Conservation (phyloP, 768 basidiomycete genomes). For the Fibroporia radiculosa region DNA sequence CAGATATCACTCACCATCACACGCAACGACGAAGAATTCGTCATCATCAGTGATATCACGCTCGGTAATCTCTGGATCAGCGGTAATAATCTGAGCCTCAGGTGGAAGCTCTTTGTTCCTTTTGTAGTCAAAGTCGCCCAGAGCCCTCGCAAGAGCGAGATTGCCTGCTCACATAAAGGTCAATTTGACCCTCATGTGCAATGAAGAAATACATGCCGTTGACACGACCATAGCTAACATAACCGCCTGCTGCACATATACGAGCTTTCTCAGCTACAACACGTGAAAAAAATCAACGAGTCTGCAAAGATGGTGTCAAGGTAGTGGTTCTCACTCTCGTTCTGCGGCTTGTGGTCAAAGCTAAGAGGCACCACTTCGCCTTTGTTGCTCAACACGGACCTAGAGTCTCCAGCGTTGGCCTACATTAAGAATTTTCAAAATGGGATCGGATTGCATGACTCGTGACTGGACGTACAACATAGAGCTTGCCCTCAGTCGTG, state of each 20-base stretch:
- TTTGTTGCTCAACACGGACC: slow-evolving; percentile 78
- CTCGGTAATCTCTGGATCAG: slow-evolving; percentile 82
- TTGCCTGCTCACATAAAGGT: slow-evolving; percentile 52
- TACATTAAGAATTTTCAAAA: slow-evolving; percentile 23
- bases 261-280: slow-evolving; percentile 71
- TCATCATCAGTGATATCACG: slow-evolving; percentile 85
- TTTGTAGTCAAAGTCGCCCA: slow-evolving; percentile 99
- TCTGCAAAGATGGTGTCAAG: slow-evolving; percentile 2
- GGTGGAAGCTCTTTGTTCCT: slow-evolving; percentile 76
- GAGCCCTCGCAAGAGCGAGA: slow-evolving; percentile 86
- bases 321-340: slow-evolving; percentile 48
- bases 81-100: slow-evolving; percentile 91
- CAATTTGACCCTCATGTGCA: neutral
- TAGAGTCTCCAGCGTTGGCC: slow-evolving; percentile 98
- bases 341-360: slow-evolving; percentile 93
- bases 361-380: slow-evolving; percentile 87
- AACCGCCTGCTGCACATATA: slow-evolving; percentile 88
- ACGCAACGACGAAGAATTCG: slow-evolving; percentile 94
- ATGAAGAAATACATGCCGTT: slow-evolving; percentile 52
- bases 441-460: neutral
- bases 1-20: slow-evolving; percentile 64
- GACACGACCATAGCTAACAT: slow-evolving; percentile 92
- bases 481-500: slow-evolving; percentile 55
- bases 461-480: neutral
- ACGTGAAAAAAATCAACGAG: slow-evolving; percentile 7